Evolutionary conservation across 805 yeast species (phyloP).

Genomic region (Huiozyma naganishii): DNA sequence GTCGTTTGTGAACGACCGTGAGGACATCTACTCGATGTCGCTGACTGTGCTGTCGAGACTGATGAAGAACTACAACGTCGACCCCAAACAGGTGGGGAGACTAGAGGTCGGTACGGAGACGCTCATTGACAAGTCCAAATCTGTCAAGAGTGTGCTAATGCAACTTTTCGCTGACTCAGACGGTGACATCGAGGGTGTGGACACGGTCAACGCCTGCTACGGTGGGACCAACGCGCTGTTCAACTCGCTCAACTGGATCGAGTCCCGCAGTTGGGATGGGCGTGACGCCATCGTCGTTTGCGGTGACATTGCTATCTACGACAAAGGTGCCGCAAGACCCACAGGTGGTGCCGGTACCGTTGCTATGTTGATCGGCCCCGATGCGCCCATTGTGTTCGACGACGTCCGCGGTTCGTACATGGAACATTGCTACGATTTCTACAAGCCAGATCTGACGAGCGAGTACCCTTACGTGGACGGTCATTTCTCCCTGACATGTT

Average conservation of each 20-base stretch:
- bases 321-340: slow-evolving; percentile 97
- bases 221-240: slow-evolving; percentile 96
- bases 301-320: slow-evolving; percentile 96
- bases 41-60: slow-evolving; percentile 76
- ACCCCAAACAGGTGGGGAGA: slow-evolving; percentile 75
- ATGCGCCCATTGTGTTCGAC: slow-evolving; percentile 93
- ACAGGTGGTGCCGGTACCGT: slow-evolving; percentile 99
- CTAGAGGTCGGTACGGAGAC: slow-evolving; percentile 98
- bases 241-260: slow-evolving; percentile 92
- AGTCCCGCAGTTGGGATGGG: slow-evolving; percentile 95
- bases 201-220: slow-evolving; percentile 93
- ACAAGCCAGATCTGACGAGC: slow-evolving; percentile 91
- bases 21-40: slow-evolving; percentile 91
- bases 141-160: slow-evolving; percentile 91
- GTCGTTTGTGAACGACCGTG: slow-evolving; percentile 95
- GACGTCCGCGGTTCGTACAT: slow-evolving; percentile 81
- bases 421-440: slow-evolving; percentile 97
- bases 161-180: slow-evolving; percentile 67
- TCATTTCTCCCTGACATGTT: slow-evolving; percentile 87
- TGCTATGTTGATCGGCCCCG: slow-evolving; percentile 91
- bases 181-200: slow-evolving; percentile 87
- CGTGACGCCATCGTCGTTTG: slow-evolving; percentile 93
- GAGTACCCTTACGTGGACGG: slow-evolving; percentile 98
- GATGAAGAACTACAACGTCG: slow-evolving; percentile 72
- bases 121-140: slow-evolving; percentile 88